Evolutionary conservation across 441 rosid species (phyloP).

Genomic region (Erysimum pusillum): DNA sequence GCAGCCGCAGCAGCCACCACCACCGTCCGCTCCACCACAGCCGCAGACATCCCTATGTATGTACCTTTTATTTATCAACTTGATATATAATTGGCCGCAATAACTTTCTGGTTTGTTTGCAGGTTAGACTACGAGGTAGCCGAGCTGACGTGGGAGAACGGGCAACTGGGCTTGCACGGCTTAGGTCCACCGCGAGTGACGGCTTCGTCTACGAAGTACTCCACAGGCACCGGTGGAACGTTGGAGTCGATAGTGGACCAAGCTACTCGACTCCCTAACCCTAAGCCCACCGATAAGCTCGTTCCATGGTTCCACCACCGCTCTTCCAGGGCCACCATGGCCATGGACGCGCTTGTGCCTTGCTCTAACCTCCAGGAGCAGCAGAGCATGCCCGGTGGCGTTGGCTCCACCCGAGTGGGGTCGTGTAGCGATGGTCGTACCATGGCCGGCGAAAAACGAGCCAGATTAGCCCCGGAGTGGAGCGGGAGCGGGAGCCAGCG

Average conservation of each 20-base stretch:
- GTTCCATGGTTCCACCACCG: slow-evolving; percentile 67
- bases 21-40: slow-evolving; percentile 51
- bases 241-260: slow-evolving; percentile 93
- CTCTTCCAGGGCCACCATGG: slow-evolving; percentile 36
- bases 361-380: slow-evolving; percentile 26
- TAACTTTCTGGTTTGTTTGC: slow-evolving; percentile 17
- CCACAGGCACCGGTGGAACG: slow-evolving; percentile 72
- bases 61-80: background rate
- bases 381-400: slow-evolving; percentile 46
- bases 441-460: slow-evolving; percentile 54
- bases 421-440: slow-evolving; percentile 62
- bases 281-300: slow-evolving; percentile 47
- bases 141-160: slow-evolving; percentile 95
- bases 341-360: slow-evolving; percentile 45
- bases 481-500: slow-evolving; percentile 71
- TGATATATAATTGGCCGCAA: background rate
- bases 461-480: slow-evolving; percentile 64
- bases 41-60: slow-evolving; percentile 63
- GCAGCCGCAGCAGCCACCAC: slow-evolving; percentile 23
- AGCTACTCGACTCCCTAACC: slow-evolving; percentile 62
- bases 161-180: slow-evolving; percentile 83
- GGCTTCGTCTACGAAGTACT: slow-evolving; percentile 52
- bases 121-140: slow-evolving; percentile 84
- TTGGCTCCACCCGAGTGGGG: slow-evolving; percentile 63
- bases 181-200: slow-evolving; percentile 65